Evolutionary conservation across 495 filamentous ascomycete species (phyloP).

Genomic region (Aspergillus kassunensis): DNA sequence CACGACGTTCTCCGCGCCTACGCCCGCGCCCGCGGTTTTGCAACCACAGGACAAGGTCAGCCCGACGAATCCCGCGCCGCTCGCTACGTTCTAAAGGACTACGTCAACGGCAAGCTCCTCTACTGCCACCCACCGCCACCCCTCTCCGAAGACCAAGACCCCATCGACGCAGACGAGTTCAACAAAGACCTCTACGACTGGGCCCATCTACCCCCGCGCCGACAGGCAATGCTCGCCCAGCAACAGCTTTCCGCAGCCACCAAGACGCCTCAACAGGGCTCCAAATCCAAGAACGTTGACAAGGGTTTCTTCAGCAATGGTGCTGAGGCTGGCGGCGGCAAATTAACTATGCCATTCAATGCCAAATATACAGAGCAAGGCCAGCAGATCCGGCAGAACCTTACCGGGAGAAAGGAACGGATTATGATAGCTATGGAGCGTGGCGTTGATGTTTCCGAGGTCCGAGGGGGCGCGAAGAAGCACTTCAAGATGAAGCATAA

Average conservation of each 20-base stretch:
- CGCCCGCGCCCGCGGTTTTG: conserved; percentile 83
- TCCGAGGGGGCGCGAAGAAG: conserved; percentile 77
- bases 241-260: conserved; percentile 21
- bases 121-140: conserved; percentile 82
- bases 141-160: conserved; percentile 40
- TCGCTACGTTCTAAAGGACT: conserved; percentile 90
- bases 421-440: conserved; percentile 82
- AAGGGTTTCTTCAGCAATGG: conserved; percentile 76
- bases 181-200: conserved; percentile 85
- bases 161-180: conserved; percentile 69
- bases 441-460: conserved; percentile 76
- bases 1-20: conserved; percentile 86
- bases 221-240: conserved; percentile 51
- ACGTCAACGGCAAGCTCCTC: conserved; percentile 91
- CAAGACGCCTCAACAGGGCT: conserved; percentile 42
- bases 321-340: conserved; percentile 52
- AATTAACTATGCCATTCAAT: conserved; percentile 80
- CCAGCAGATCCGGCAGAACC: conserved; percentile 55
- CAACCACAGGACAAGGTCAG: conserved; percentile 78
- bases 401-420: conserved; percentile 80
- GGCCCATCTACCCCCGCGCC: conserved; percentile 68
- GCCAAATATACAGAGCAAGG: conserved; percentile 84
- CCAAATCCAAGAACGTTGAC: conserved; percentile 74
- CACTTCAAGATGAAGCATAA: conserved; percentile 88
- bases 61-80: conserved; percentile 93